Evolutionary conservation across 257 asterid genomes (phyloP).

Genomic region (Ilex aquifolium): DNA sequence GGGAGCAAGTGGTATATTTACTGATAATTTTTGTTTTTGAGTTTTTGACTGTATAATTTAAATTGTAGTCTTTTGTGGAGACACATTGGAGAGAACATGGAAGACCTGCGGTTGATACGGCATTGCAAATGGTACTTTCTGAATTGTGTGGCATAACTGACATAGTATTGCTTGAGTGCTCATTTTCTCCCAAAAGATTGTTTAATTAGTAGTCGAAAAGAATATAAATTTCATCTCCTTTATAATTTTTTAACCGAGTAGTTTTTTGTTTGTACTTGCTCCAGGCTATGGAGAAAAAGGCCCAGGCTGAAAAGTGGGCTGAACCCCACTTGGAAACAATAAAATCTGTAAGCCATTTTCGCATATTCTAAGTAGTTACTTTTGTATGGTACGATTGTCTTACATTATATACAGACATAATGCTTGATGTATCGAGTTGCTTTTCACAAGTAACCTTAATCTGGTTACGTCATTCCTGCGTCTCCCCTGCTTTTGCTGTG

Average conservation of each 20-base stretch:
- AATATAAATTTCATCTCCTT: slow-evolving; percentile 12
- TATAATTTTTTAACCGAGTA: slow-evolving; percentile 5
- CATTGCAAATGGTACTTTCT: slow-evolving; percentile 53
- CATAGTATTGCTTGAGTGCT: not conserved
- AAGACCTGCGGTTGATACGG: slow-evolving; percentile 66
- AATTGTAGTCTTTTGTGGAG: slow-evolving; percentile 51
- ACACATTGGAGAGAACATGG: slow-evolving; percentile 76
- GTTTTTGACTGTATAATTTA: slow-evolving; percentile 12
- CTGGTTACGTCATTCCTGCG: not conserved
- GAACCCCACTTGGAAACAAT: slow-evolving; percentile 78
- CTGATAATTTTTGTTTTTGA: not conserved
- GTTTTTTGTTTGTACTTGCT: slow-evolving; percentile 10
- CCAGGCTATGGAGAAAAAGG: slow-evolving; percentile 75
- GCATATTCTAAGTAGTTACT: slow-evolving; percentile 1
- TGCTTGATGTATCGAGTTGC: not conserved
- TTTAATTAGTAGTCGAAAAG: not conserved
- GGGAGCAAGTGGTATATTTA: not conserved
- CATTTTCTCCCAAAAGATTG: not conserved
- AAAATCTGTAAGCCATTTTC: slow-evolving; percentile 55
- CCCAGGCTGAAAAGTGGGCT: slow-evolving; percentile 76
- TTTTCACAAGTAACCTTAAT: not conserved
- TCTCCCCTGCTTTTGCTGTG: not conserved
- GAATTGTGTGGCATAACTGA: not conserved
- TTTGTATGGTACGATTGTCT: not conserved
- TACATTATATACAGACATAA: not conserved